A percentile compares a stretch with the other conserved stretches of the same genome.
Evolutionary conservation across 1,284 basidiomycete genomes (phyloP).

Genomic region (Amylostereum areolatum): DNA sequence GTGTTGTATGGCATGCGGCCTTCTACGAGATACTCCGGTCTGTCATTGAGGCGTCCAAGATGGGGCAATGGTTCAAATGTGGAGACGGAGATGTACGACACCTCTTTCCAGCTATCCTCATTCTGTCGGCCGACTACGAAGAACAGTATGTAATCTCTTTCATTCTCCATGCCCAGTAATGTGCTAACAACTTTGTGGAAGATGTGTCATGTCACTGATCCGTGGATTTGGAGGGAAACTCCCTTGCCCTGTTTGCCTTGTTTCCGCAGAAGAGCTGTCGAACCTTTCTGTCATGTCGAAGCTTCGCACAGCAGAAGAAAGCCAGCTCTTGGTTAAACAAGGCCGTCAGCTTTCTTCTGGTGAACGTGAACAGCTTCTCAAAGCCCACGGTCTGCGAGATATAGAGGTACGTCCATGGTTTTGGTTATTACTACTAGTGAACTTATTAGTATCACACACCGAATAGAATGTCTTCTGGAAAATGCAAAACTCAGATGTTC

Average conservation of each 20-base stretch:
- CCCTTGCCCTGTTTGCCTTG: slow-evolving; percentile 14
- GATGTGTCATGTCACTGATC: slow-evolving; percentile 10
- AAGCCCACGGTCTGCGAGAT: slow-evolving; percentile 20
- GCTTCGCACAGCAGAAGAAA: not conserved
- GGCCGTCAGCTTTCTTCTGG: no score
- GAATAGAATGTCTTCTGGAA: slow-evolving; percentile 31
- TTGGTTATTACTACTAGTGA: no score
- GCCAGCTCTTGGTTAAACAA: no score
- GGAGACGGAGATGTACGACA: not conserved
- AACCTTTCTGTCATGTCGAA: not conserved
- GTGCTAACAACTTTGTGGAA: not conserved
- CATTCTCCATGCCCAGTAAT: not conserved
- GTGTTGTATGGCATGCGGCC: slow-evolving; percentile 1
- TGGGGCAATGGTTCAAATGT: slow-evolving; percentile 1
- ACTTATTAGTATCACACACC: no score
- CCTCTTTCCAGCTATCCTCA: slow-evolving; percentile 12
- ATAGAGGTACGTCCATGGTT: slow-evolving; percentile 28
- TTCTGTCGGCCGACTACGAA: slow-evolving; percentile 16
- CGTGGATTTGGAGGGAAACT: slow-evolving; percentile 4
- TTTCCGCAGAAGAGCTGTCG: slow-evolving; percentile 6
- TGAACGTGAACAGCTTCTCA: not conserved
- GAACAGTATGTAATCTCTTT: slow-evolving; percentile 14
- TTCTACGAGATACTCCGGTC: not conserved
- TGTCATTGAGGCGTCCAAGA: not conserved
- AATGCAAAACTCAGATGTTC: slow-evolving; percentile 21